A percentile compares a stretch with the other conserved stretches of the same genome.
Conservation (phyloP, 1,284 basidiomycete genomes). For the Grifola frondosa region DNA sequence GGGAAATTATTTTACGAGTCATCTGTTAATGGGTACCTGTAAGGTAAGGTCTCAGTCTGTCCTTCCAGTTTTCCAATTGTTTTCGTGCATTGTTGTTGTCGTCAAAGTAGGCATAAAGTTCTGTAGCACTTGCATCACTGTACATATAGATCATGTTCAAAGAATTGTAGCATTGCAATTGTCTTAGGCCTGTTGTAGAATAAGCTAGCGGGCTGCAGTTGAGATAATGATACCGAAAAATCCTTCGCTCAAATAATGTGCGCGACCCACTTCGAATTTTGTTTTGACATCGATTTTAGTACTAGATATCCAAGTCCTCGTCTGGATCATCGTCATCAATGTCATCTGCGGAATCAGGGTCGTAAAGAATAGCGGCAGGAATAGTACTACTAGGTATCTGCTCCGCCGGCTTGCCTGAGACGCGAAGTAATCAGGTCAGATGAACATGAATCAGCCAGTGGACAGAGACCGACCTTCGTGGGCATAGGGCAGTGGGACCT, state of each 20-base stretch:
- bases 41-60: too few species aligned
- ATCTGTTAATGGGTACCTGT: too few species aligned
- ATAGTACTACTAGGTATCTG: constrained; percentile 9
- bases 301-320: constrained; percentile 80
- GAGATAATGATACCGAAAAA: too few species aligned
- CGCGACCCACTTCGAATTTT: neutral
- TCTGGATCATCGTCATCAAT: constrained; percentile 90
- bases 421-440: neutral
- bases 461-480: constrained; percentile 64
- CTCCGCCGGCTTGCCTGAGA: constrained; percentile 26
- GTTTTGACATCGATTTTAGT: constrained; percentile 1
- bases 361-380: constrained; percentile 57
- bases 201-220: too few species aligned
- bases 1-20: too few species aligned
- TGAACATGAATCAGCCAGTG: neutral
- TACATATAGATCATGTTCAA: neutral
- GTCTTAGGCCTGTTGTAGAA: too few species aligned
- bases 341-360: constrained; percentile 87
- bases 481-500: constrained; percentile 84
- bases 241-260: too few species aligned
- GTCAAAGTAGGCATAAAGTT: neutral
- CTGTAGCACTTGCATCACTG: neutral
- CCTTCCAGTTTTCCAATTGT: constrained; percentile 15
- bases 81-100: constrained; percentile 8
- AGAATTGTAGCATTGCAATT: constrained; percentile 4